Conservation (phyloP, 495 filamentous ascomycete genomes). For the Diplogelasinospora grovesii region DNA sequence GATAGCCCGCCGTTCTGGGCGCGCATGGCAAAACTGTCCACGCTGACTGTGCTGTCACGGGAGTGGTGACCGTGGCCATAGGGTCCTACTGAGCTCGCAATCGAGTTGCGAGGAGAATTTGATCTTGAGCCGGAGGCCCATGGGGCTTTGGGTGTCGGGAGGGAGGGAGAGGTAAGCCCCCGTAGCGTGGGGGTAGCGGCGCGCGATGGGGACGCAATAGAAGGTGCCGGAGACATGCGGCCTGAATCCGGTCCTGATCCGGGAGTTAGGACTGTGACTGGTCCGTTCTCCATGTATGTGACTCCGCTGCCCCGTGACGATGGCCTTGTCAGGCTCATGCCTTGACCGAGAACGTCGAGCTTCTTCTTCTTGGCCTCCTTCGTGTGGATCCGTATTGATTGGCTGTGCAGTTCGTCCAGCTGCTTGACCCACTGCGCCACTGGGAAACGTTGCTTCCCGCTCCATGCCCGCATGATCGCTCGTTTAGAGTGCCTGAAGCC, state of each 20-base stretch:
- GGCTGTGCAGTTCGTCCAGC: conserved; percentile 54
- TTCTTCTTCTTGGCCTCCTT: conserved; percentile 31
- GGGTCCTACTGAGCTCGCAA: conserved; percentile 19
- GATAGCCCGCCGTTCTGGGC: conserved; percentile 34
- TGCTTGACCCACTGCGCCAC: conserved; percentile 62
- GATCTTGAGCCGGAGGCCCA: conserved; percentile 14
- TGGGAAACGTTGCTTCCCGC: conserved; percentile 72
- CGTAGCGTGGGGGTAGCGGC: conserved; percentile 4
- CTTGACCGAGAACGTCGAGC: conserved; percentile 17
- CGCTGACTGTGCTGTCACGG: conserved; percentile 26
- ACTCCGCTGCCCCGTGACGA: conserved; percentile 18
- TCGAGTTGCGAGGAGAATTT: conserved; percentile 19
- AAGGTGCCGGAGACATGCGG: conserved; percentile 8
- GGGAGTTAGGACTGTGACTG: conserved; percentile 8
- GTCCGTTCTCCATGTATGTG: conserved; percentile 8
- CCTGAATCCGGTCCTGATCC: conserved; percentile 14
- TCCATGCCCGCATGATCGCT: conserved; percentile 66
- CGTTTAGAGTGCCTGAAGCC: conserved; percentile 35
- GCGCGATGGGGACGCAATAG: conserved; percentile 7
- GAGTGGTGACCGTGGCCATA: conserved; percentile 22
- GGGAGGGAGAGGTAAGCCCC: conserved; percentile 14
- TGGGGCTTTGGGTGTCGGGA: conserved; percentile 16
- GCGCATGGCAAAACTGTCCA: conserved; percentile 34
- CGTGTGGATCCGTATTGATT: conserved; percentile 33
- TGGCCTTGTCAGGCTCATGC: conserved; percentile 12